Evolutionary conservation across 345 rosid species (phyloP).

Genomic region (Populus pruinosa): DNA sequence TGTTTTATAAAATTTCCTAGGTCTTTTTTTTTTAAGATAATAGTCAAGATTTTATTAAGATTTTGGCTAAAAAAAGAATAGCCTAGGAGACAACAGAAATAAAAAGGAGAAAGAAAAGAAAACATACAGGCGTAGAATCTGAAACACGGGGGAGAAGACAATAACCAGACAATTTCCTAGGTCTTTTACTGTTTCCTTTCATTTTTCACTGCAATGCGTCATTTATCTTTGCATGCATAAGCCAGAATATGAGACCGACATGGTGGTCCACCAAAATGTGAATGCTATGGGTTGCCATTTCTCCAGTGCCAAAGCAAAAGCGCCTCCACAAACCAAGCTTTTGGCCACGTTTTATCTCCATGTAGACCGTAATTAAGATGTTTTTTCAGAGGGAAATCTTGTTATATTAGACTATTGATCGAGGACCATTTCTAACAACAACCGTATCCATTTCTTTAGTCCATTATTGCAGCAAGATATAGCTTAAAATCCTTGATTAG

Average conservation of each 20-base stretch:
- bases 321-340: background rate
- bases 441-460: constrained; percentile 2
- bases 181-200: background rate
- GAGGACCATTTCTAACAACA: background rate
- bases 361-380: background rate
- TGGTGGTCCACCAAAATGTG: constrained; percentile 13
- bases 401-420: background rate
- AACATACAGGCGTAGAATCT: no score
- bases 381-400: background rate
- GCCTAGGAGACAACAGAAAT: no score
- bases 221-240: background rate
- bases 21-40: no score
- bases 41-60: no score
- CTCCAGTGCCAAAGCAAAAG: constrained; percentile 5
- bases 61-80: no score
- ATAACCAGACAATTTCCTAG: background rate
- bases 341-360: constrained; percentile 6
- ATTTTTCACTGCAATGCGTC: background rate
- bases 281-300: background rate
- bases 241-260: background rate
- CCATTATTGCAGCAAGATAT: background rate
- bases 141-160: no score
- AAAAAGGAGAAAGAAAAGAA: no score
- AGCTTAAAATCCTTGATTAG: background rate
- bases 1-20: background rate